Conservation (phyloP, 2,329 filamentous ascomycete species). For the Colletotrichum lindemuthianum region DNA sequence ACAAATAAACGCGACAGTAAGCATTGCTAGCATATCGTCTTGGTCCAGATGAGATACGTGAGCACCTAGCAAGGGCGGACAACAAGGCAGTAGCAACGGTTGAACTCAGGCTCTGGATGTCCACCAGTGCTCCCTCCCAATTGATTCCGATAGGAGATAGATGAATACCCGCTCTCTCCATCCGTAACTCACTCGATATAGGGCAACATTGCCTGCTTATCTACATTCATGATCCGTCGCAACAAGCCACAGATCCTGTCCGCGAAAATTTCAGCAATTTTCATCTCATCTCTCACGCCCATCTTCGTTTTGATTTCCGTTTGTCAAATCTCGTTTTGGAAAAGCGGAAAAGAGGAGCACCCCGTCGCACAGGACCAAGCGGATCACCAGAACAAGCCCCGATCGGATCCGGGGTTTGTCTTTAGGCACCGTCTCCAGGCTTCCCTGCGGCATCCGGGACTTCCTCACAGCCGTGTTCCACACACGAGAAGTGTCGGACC, state of each 20-base stretch:
- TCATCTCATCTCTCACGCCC: not conserved
- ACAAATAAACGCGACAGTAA: too few relatives aligned
- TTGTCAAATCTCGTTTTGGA: slow-evolving; percentile 4
- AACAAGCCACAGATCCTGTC: not conserved
- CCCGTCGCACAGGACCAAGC: slow-evolving; percentile 8
- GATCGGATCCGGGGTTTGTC: slow-evolving; percentile 24
- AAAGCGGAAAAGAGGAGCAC: not conserved
- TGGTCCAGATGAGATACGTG: too few relatives aligned
- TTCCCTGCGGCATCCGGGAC: slow-evolving; percentile 1
- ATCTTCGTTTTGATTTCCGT: not conserved
- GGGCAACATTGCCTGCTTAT: not conserved
- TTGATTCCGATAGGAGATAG: not conserved
- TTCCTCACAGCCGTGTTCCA: not conserved
- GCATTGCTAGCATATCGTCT: too few relatives aligned
- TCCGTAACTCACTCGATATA: slow-evolving; percentile 1
- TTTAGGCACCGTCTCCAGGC: not conserved
- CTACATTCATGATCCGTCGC: not conserved
- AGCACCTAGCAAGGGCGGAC: too few relatives aligned
- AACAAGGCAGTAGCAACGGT: too few relatives aligned
- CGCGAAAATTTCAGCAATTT: too few relatives aligned
- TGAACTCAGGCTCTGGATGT: too few relatives aligned
- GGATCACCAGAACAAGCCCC: slow-evolving; percentile 1
- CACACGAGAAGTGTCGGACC: slow-evolving; percentile 5
- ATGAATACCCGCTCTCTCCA: not conserved
- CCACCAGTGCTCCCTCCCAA: too few relatives aligned